Conservation (phyloP, 139 green algal species). For the Limnomonas spitsbergensis region DNA sequence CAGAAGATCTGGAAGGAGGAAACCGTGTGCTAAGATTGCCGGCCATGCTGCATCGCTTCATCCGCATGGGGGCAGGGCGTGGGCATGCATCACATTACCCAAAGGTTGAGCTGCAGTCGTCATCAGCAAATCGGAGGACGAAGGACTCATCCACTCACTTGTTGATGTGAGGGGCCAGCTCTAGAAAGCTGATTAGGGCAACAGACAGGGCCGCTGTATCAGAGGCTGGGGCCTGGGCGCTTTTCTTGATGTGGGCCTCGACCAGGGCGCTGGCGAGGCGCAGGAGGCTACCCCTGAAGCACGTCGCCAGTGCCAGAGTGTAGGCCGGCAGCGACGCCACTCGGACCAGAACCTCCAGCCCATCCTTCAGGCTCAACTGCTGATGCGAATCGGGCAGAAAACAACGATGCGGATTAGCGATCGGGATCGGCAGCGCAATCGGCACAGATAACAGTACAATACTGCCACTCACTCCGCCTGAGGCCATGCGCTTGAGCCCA, state of each 20-base stretch:
- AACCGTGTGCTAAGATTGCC: too few relatives aligned
- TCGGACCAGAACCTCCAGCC: not conserved
- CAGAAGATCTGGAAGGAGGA: too few relatives aligned
- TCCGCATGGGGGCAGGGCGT: too few relatives aligned
- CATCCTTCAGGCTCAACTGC: constrained; percentile 15
- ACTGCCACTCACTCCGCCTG: not conserved
- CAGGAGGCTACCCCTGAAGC: constrained; percentile 24
- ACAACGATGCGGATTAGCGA: too few relatives aligned
- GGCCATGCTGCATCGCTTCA: too few relatives aligned
- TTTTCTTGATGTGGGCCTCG: not conserved
- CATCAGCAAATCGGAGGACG: too few relatives aligned
- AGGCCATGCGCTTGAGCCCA: not conserved
- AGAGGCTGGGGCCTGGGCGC: constrained; percentile 31
- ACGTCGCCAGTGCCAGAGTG: constrained; percentile 14
- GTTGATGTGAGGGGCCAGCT: constrained; percentile 48
- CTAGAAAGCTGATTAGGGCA: constrained; percentile 36
- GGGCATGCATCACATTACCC: too few relatives aligned
- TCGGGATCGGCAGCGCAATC: too few relatives aligned
- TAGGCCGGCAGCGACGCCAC: constrained; percentile 17
- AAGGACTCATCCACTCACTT: too few relatives aligned
- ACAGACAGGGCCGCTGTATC: constrained; percentile 26
- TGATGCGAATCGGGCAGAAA: not conserved
- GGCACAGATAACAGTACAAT: too few relatives aligned
- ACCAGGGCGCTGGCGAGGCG: constrained; percentile 21
- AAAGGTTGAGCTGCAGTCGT: too few relatives aligned